Evolutionary conservation across 2,329 filamentous ascomycete species (phyloP).

Genomic region (Colletotrichum sp.): DNA sequence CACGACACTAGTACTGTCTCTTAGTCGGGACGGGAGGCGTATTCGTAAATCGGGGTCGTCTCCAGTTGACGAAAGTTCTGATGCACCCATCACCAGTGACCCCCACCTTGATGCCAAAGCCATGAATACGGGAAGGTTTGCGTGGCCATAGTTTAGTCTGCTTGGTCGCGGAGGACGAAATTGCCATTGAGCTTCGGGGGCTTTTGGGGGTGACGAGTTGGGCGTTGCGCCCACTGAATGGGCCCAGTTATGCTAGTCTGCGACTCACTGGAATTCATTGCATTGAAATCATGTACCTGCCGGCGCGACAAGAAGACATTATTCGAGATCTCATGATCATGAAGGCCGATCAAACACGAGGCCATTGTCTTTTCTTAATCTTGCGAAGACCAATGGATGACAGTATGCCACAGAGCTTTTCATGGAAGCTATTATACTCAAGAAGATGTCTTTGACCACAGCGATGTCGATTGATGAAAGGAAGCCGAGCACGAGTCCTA

Average conservation of each 20-base stretch:
- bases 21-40: not conserved
- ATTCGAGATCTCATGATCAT: not conserved
- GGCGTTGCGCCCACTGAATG: not conserved
- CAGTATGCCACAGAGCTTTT: not conserved
- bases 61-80: not conserved
- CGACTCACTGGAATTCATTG: not conserved
- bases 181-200: not conserved
- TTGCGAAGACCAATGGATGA: not conserved
- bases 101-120: not conserved
- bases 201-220: not conserved
- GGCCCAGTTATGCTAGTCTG: not conserved
- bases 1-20: not conserved
- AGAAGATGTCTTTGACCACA: not conserved
- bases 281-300: not conserved
- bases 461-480: not conserved
- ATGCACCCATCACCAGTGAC: not conserved
- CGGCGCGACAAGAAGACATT: accelerated
- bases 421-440: not conserved
- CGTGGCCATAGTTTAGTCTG: not conserved
- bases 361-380: not conserved
- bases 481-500: not conserved
- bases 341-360: not conserved
- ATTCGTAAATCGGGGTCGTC: not conserved
- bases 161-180: not conserved
- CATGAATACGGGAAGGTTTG: not conserved